Evolutionary conservation across 1,139 yeast species (phyloP).

Genomic region (Kodamaea sp.): DNA sequence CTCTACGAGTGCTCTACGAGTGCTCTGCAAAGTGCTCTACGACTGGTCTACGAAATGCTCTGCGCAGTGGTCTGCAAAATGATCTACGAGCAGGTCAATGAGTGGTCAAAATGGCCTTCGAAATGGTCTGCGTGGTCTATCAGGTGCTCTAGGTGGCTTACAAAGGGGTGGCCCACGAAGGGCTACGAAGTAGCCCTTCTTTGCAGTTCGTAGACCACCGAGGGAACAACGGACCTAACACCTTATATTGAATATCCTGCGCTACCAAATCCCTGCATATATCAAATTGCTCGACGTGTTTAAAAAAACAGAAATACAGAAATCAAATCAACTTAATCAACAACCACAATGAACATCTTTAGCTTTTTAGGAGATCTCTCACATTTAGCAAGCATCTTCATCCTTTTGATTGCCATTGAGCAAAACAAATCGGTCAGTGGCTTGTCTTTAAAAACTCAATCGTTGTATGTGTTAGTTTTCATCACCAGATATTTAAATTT

Average conservation of each 20-base stretch:
- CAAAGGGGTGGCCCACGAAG: too few relatives aligned
- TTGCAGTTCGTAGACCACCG: too few relatives aligned
- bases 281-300: slow-evolving; percentile 1
- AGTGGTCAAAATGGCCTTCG: too few relatives aligned
- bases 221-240: too few relatives aligned
- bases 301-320: background rate
- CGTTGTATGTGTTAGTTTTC: slow-evolving; percentile 73
- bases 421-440: slow-evolving; percentile 71
- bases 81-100: too few relatives aligned
- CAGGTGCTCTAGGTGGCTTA: too few relatives aligned
- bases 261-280: slow-evolving; percentile 1
- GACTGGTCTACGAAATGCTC: too few relatives aligned
- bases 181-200: too few relatives aligned
- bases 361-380: slow-evolving; percentile 71
- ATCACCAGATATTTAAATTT: slow-evolving; percentile 76
- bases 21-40: too few relatives aligned
- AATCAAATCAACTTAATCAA: background rate
- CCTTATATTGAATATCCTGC: background rate
- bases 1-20: too few relatives aligned
- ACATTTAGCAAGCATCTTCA: slow-evolving; percentile 75
- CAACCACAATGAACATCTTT: slow-evolving; percentile 44
- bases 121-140: too few relatives aligned
- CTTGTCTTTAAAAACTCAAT: slow-evolving; percentile 84
- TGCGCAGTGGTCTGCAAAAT: too few relatives aligned
- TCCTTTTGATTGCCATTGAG: slow-evolving; percentile 70